These are phyloP conservation scores for Trichoderma koningiopsis DNA, from an alignment of 2,329 filamentous ascomycete species.

Conservation along the genomic window DNA sequence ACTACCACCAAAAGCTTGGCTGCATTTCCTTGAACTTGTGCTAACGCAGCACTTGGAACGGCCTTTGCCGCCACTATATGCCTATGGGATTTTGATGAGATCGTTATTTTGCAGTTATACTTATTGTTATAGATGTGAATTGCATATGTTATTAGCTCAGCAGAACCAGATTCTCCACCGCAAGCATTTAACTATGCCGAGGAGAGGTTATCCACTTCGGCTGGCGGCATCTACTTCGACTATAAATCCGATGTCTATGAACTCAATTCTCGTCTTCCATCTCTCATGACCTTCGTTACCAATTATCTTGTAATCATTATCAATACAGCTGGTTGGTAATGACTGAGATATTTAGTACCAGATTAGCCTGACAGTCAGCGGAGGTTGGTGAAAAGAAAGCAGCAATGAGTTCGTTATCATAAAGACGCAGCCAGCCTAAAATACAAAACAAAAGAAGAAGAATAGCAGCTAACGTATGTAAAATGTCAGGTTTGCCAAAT, in stretches of 20 bases:
- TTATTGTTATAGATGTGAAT: no score
- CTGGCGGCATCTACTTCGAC: background rate
- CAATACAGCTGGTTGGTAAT: background rate
- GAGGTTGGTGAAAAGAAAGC: background rate
- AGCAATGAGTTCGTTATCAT: background rate
- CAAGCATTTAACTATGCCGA: no score
- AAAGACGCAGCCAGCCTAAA: background rate
- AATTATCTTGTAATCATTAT: slow-evolving; percentile 1
- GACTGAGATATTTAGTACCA: background rate
- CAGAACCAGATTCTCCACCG: no score
- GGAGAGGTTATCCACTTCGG: no score
- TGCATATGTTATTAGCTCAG: no score
- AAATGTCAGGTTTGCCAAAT: background rate
- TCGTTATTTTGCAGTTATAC: no score
- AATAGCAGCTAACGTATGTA: background rate
- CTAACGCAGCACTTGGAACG: no score
- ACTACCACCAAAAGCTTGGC: no score
- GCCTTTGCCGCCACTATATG: no score
- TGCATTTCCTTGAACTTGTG: no score
- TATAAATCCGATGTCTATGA: background rate
- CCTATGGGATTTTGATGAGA: no score
- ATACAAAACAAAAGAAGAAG: background rate
- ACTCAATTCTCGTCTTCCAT: background rate
- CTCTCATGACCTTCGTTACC: background rate
- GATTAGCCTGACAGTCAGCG: background rate